phyloP scores from a whole-genome alignment of 208 protist species.

The Angomonas desouzai region DNA sequence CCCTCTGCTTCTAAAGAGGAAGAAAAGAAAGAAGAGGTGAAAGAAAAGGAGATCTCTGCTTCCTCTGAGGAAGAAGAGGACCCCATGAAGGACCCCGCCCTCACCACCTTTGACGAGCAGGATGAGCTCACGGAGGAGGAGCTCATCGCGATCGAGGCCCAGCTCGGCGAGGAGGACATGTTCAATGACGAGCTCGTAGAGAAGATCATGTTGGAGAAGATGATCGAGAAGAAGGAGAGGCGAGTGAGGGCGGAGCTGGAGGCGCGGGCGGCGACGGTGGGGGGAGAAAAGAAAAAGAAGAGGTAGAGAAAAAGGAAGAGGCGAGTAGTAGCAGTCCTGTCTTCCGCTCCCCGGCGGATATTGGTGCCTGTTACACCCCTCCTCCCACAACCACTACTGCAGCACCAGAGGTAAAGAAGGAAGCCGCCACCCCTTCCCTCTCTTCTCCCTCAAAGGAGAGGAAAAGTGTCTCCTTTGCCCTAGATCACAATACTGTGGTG shows the following conservation, averaged over 20 bases:
- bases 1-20: neutral
- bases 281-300: neutral
- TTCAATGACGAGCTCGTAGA: slow-evolving; percentile 74
- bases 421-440: neutral
- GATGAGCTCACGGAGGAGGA: slow-evolving; percentile 83
- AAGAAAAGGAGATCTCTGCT: neutral
- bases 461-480: neutral
- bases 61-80: slow-evolving; percentile 11
- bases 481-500: no score
- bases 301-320: neutral
- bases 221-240: slow-evolving; percentile 83
- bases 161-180: slow-evolving; percentile 62
- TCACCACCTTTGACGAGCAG: slow-evolving; percentile 66
- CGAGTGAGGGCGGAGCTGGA: slow-evolving; percentile 46
- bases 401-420: neutral
- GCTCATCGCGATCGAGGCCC: slow-evolving; percentile 65
- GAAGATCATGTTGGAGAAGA: slow-evolving; percentile 65
- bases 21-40: neutral
- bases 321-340: neutral
- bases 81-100: slow-evolving; percentile 16
- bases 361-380: slow-evolving; percentile 14
- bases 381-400: neutral
- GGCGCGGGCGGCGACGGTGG: slow-evolving; percentile 7
- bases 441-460: neutral
- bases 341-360: slow-evolving; percentile 36